These are phyloP conservation scores for Trichopus zeylanicus DNA, from an alignment of 116 monocot genomes.

Conservation along the genomic window DNA sequence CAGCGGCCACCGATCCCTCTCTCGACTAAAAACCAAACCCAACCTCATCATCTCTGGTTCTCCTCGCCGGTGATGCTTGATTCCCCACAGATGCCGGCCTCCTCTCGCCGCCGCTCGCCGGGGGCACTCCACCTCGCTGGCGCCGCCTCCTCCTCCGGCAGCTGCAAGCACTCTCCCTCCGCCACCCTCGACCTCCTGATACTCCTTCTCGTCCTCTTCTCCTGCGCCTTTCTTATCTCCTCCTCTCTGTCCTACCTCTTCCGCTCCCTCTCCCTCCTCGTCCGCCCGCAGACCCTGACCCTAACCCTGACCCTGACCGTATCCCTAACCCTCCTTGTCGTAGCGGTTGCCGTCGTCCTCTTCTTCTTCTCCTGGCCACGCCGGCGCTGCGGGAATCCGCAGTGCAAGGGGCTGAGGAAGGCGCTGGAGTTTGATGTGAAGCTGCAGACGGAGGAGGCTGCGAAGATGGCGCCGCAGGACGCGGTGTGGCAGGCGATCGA, in stretches of 20 bases:
- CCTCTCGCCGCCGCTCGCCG: too few relatives aligned
- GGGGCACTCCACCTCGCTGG: too few relatives aligned
- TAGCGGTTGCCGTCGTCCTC: background rate
- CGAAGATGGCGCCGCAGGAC: constrained; percentile 14
- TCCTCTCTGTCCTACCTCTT: constrained; percentile 8
- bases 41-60: too few relatives aligned
- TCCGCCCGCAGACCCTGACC: constrained; percentile 7
- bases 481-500: constrained; percentile 78
- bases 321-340: constrained; percentile 5
- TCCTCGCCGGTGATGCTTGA: too few relatives aligned
- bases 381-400: constrained; percentile 41
- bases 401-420: constrained; percentile 53
- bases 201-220: constrained; percentile 48
- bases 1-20: too few relatives aligned
- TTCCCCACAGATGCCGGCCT: too few relatives aligned
- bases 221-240: constrained; percentile 34
- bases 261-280: background rate
- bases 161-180: constrained; percentile 33
- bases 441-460: constrained; percentile 70
- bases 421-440: constrained; percentile 79
- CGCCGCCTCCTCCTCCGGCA: background rate
- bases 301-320: constrained; percentile 6
- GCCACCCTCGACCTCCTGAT: constrained; percentile 44
- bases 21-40: too few relatives aligned
- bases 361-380: constrained; percentile 13